Conservation (phyloP, 2,329 filamentous ascomycete species). For the Fusarium stilboides region DNA sequence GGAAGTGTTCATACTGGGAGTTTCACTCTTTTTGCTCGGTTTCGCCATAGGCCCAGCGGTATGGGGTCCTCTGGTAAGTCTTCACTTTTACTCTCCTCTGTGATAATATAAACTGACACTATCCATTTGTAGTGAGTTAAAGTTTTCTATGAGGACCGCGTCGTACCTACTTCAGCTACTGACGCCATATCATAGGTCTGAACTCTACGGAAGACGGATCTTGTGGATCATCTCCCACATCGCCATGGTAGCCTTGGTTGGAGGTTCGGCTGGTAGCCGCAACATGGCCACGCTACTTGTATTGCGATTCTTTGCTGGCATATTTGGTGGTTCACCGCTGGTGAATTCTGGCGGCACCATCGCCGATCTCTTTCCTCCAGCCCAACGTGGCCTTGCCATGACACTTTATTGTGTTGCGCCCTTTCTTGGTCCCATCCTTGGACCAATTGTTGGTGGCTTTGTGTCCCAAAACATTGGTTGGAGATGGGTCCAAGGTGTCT, state of each 20-base stretch:
- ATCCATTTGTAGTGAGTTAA: too few relatives aligned
- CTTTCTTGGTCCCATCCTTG: conserved; percentile 75
- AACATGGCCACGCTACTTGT: conserved; percentile 80
- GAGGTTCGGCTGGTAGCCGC: conserved; percentile 79
- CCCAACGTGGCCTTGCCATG: conserved; percentile 86
- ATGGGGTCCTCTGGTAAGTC: conserved; percentile 70
- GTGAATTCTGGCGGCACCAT: conserved; percentile 69
- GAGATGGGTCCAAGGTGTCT: conserved; percentile 85
- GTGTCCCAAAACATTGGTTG: conserved; percentile 76
- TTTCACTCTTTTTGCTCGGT: conserved; percentile 21
- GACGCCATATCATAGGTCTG: conserved; percentile 62
- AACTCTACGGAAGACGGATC: conserved; percentile 76
- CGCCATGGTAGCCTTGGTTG: conserved; percentile 79
- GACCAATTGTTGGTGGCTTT: conserved; percentile 73
- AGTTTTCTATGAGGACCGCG: too few relatives aligned
- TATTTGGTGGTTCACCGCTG: conserved; percentile 78
- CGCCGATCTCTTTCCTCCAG: conserved; percentile 81
- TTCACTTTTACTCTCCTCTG: too few relatives aligned
- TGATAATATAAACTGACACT: too few relatives aligned
- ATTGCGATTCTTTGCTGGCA: conserved; percentile 80
- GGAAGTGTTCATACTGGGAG: conserved; percentile 6
- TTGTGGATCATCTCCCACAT: conserved; percentile 70
- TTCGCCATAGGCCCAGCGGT: conserved; percentile 77
- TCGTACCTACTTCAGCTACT: too few relatives aligned
- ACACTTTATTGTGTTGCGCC: conserved; percentile 83